A percentile compares a stretch with the other conserved stretches of the same genome.
Evolutionary conservation across 768 basidiomycete genomes (phyloP).

Genomic region (Suillus placidus): DNA sequence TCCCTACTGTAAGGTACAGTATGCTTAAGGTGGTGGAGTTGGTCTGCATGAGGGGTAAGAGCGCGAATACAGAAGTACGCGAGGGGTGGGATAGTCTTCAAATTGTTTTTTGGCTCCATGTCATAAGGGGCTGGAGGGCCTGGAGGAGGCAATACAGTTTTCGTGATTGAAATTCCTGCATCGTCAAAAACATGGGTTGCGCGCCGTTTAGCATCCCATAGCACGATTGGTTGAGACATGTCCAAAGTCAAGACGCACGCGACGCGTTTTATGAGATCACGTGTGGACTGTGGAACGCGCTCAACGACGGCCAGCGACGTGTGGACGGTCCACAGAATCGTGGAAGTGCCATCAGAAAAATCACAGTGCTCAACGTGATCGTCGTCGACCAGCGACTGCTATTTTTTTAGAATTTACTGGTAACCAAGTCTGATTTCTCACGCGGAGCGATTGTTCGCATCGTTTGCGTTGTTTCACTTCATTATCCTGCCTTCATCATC

Average conservation of each 20-base stretch:
- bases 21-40: constrained; percentile 40
- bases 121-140: constrained; percentile 6
- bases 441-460: neutral
- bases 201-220: constrained; percentile 15
- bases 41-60: constrained; percentile 48
- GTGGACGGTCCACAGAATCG: neutral
- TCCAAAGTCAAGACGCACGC: neutral
- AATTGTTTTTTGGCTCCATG: neutral
- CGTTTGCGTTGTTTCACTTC: constrained; percentile 19
- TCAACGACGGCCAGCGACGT: neutral
- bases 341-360: neutral
- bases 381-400: neutral
- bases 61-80: constrained; percentile 50
- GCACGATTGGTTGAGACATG: constrained; percentile 14
- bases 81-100: constrained; percentile 50
- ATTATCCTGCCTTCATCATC: constrained; percentile 23
- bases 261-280: constrained; percentile 12
- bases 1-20: constrained; percentile 43
- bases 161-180: constrained; percentile 20
- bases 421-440: constrained; percentile 15
- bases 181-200: constrained; percentile 20
- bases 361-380: neutral
- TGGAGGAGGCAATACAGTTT: constrained; percentile 16
- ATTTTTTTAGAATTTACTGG: constrained; percentile 12
- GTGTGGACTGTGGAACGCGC: neutral